phyloP scores from a whole-genome alignment of 163 green algal species.

The Botryococcus braunii region DNA sequence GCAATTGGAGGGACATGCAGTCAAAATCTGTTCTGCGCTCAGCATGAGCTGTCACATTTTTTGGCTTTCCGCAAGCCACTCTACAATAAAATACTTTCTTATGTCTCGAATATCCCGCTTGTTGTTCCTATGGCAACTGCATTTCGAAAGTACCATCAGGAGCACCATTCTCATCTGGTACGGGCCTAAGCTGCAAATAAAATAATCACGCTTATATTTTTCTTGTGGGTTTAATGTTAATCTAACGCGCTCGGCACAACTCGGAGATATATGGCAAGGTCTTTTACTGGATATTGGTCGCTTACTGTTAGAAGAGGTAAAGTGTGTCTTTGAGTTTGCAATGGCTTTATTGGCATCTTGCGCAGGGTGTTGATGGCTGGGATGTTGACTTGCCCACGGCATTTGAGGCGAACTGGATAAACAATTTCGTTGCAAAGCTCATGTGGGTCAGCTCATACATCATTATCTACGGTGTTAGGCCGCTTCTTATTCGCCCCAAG shows the following conservation, averaged over 20 bases:
- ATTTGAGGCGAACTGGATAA: slow-evolving; percentile 36
- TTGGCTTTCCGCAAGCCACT: slow-evolving; percentile 42
- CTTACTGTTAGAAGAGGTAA: no score
- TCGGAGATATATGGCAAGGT: no score
- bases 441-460: slow-evolving; percentile 50
- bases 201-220: no score
- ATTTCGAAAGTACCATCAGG: slow-evolving; percentile 69
- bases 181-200: no score
- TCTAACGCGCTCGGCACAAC: no score
- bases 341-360: no score
- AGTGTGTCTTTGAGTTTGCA: no score
- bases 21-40: slow-evolving; percentile 52
- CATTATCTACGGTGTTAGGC: slow-evolving; percentile 54
- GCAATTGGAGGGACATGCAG: slow-evolving; percentile 38
- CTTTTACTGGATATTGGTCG: no score
- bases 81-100: slow-evolving; percentile 48
- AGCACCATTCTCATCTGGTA: slow-evolving; percentile 62
- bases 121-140: slow-evolving; percentile 51
- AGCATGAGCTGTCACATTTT: slow-evolving; percentile 68
- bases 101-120: slow-evolving; percentile 51
- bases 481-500: slow-evolving; percentile 54
- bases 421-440: slow-evolving; percentile 27
- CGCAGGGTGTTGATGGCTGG: slow-evolving; percentile 53
- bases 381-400: slow-evolving; percentile 62
- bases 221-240: no score